A percentile compares a stretch with the other conserved stretches of the same genome.
These are phyloP conservation scores for Hyphodiscus hymeniophilus DNA, from an alignment of 495 filamentous ascomycete genomes.

Conservation along the genomic window DNA sequence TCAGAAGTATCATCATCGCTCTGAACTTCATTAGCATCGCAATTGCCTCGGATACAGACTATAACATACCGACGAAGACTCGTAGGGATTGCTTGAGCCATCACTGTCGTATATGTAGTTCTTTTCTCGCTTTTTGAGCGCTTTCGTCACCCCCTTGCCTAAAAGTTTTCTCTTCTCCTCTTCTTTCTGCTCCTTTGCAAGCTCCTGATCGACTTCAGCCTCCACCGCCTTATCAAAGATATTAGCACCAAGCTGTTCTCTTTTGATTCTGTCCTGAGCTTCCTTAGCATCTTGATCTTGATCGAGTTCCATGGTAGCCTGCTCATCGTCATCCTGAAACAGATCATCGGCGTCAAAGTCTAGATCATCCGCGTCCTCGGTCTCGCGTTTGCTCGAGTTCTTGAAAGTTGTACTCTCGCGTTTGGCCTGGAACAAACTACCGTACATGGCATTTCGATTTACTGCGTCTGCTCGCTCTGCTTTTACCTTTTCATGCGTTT, in stretches of 20 bases:
- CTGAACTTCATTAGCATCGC: slow-evolving; percentile 34
- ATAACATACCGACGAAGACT: slow-evolving; percentile 40
- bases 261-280: slow-evolving; percentile 75
- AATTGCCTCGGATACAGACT: slow-evolving; percentile 15
- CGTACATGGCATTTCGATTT: slow-evolving; percentile 31
- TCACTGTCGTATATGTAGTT: slow-evolving; percentile 78
- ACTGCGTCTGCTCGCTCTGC: slow-evolving; percentile 42
- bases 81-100: slow-evolving; percentile 66
- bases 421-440: slow-evolving; percentile 29
- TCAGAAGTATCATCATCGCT: slow-evolving; percentile 47
- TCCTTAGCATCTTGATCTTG: slow-evolving; percentile 80
- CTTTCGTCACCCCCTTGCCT: slow-evolving; percentile 70
- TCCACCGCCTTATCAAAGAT: slow-evolving; percentile 79
- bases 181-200: slow-evolving; percentile 58
- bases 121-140: slow-evolving; percentile 73
- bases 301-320: slow-evolving; percentile 67
- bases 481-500: slow-evolving; percentile 45
- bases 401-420: slow-evolving; percentile 44
- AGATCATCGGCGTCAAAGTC: slow-evolving; percentile 47
- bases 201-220: slow-evolving; percentile 75
- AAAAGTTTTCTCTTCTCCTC: slow-evolving; percentile 56
- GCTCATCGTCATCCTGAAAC: slow-evolving; percentile 87
- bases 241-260: slow-evolving; percentile 81
- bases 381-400: slow-evolving; percentile 39
- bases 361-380: slow-evolving; percentile 47